Percentiles rank a stretch among this genome's conserved stretches.
These are phyloP conservation scores for Stellera chamaejasme DNA, from an alignment of 345 rosid genomes.

Conservation along the genomic window DNA sequence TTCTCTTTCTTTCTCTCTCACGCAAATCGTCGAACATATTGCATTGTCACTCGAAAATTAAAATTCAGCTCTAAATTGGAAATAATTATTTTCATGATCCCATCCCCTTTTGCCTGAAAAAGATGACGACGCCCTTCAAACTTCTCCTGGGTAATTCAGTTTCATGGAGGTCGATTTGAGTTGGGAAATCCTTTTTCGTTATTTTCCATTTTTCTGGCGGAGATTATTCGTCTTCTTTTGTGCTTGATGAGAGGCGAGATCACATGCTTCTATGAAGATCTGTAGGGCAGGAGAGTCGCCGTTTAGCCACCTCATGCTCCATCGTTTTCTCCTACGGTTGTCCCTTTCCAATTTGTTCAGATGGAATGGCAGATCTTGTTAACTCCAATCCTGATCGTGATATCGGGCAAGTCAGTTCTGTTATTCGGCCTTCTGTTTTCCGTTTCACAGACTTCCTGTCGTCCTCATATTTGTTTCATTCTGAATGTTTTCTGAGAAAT, in stretches of 20 bases:
- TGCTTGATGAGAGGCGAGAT: conserved; percentile 37
- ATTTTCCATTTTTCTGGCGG: conserved; percentile 15
- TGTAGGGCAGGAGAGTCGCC: conserved; percentile 42
- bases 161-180: background rate
- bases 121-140: too few species aligned
- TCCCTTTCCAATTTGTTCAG: conserved; percentile 47
- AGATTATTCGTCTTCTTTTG: background rate
- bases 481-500: background rate
- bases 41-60: background rate
- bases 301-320: conserved; percentile 49
- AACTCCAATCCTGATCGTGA: conserved; percentile 71
- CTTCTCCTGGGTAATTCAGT: too few species aligned
- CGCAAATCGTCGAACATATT: conserved; percentile 3
- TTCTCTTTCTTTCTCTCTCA: conserved; percentile 18
- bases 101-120: too few species aligned
- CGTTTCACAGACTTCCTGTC: background rate
- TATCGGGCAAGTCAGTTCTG: conserved; percentile 56
- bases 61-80: too few species aligned
- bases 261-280: conserved; percentile 88
- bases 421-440: conserved; percentile 4
- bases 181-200: background rate
- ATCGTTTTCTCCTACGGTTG: conserved; percentile 29
- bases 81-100: too few species aligned
- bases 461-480: background rate
- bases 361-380: conserved; percentile 99